A percentile compares a stretch with the other conserved stretches of the same genome.
These are phyloP conservation scores for Dictyostelium firmibasis DNA, from an alignment of 78 protist genomes.

Conservation along the genomic window DNA sequence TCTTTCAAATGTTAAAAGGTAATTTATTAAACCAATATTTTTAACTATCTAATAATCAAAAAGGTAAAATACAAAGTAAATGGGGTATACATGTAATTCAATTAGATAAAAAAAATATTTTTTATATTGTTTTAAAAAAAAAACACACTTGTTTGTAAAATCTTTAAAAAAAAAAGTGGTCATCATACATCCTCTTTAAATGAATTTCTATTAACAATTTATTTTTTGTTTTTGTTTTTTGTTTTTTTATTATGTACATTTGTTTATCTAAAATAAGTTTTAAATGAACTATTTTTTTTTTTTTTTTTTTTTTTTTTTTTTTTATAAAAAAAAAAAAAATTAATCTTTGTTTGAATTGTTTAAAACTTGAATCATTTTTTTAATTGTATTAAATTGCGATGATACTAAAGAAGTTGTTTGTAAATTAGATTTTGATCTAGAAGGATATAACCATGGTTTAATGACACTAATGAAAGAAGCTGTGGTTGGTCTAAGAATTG, in stretches of 20 bases:
- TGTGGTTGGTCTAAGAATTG: conserved; percentile 45
- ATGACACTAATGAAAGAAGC: conserved; percentile 8
- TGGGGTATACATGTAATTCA: neutral
- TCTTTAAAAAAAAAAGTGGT: neutral
- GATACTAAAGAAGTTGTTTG: neutral
- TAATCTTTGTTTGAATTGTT: neutral
- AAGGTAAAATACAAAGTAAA: neutral
- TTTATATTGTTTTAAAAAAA: neutral
- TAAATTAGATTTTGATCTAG: neutral
- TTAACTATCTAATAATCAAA: neutral
- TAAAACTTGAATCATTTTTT: conserved; percentile 45
- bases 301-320: neutral
- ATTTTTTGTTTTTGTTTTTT: neutral
- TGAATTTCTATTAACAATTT: neutral
- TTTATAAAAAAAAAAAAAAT: too few species aligned
- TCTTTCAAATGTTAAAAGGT: neutral
- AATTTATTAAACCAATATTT: neutral
- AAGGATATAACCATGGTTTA: conserved; percentile 60
- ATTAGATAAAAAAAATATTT: neutral
- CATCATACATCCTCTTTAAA: neutral
- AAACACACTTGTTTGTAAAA: neutral
- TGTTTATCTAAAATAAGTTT: neutral
- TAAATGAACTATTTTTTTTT: neutral
- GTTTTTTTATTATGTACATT: neutral
- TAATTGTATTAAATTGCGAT: conserved; percentile 4